Evolutionary conservation across 176 grass and related monocot genomes (phyloP), one percentile per base, ranked within the genome.

Genomic region (Ampelocalamus luodianensis): DNA sequence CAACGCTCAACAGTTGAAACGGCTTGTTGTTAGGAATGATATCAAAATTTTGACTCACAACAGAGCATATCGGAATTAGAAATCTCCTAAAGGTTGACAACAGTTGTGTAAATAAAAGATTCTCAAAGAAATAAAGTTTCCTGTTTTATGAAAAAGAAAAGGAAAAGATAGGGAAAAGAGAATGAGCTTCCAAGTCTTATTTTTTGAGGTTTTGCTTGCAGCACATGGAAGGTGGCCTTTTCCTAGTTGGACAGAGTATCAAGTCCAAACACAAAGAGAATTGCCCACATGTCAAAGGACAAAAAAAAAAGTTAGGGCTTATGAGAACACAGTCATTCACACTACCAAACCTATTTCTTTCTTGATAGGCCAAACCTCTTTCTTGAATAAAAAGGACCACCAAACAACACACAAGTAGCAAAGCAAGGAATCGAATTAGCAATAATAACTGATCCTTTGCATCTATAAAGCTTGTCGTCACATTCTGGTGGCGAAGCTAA

Each of bases 361-460:
- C 54, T 60, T 82, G 66, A 60, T 44, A 38, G 66, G 64, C 79
- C 65, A 42, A 70, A 75, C 49, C 51, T 68, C 69, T 85, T 84
- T 79, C 53, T 76, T 64, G 44, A 82, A 85, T 26, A 64, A 37
- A 81, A 86, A 70, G 50, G 43, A 37, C 43, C 69, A 80, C 87
- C 71, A 82, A 82, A 77, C 43, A 36, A 15, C 61, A 29, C 54
- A 71, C 83, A 90, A 73, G 58, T 72, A 78, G 20, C 27, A 86
- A 72, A 90, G 79, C 45, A 90, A 83, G 83, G 66, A 82, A 86
- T 85, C 11, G 43, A 78, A 53, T 73, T 58, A 20, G 27, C 50
- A 86, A 77, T 70, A 65, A 78, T 78, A 49, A 77, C 48, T 66
- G 79, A 37, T 58, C 79, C 79, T 82, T 83, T 58, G 59, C 78